Conservation (phyloP, 2,329 filamentous ascomycete genomes). For the Botrytis deweyae region DNA sequence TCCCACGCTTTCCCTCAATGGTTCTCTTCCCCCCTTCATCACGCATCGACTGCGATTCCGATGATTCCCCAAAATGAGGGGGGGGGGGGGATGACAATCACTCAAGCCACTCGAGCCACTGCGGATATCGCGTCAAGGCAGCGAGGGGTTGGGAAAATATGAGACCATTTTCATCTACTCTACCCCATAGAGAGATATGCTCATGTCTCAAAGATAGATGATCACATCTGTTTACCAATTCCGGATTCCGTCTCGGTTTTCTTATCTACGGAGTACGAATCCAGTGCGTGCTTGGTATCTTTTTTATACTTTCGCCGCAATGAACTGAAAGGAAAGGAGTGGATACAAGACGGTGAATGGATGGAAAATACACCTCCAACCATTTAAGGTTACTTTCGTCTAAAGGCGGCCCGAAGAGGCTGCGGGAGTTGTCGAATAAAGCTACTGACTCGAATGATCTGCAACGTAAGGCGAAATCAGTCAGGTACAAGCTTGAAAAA, state of each 20-base stretch:
- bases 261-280: conserved; percentile 8
- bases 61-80: conserved; percentile 13
- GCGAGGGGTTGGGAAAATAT: conserved; percentile 7
- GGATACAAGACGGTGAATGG: neutral
- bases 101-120: neutral
- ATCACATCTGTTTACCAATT: neutral
- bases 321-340: neutral
- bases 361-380: neutral
- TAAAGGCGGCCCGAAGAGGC: conserved; percentile 8
- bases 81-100: neutral
- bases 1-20: neutral
- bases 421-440: neutral
- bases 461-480: neutral
- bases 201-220: conserved; percentile 1
- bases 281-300: neutral
- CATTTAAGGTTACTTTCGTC: neutral
- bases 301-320: neutral
- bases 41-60: neutral
- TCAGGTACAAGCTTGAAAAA: neutral
- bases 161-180: conserved; percentile 10
- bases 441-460: conserved; percentile 9
- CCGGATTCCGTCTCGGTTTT: neutral
- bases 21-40: neutral
- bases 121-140: neutral
- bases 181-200: neutral